Conservation (phyloP, 768 basidiomycete genomes). For the Sporobolomyces phaffii region DNA sequence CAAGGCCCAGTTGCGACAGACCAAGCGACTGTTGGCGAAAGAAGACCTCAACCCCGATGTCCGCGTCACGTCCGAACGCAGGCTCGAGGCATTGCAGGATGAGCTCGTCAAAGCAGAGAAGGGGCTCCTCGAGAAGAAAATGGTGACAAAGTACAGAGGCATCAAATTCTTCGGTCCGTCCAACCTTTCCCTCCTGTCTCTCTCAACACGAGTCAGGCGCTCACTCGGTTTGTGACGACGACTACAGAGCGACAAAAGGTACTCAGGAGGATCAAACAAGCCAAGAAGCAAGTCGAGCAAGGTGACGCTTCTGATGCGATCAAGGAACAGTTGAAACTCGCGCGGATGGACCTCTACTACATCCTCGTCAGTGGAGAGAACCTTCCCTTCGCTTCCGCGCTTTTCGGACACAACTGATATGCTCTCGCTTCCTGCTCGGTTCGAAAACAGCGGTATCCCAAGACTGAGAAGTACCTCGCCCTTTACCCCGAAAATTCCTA, state of each 20-base stretch:
- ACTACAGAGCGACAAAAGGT: constrained; percentile 77
- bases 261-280: constrained; percentile 64
- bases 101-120: constrained; percentile 64
- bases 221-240: too few relatives aligned
- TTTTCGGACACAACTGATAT: too few relatives aligned
- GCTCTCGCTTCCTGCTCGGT: too few relatives aligned
- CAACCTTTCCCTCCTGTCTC: constrained; percentile 35
- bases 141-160: constrained; percentile 76
- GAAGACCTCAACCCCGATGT: constrained; percentile 79
- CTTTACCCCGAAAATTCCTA: constrained; percentile 58
- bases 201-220: too few relatives aligned
- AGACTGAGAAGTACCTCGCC: constrained; percentile 78
- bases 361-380: constrained; percentile 43
- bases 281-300: constrained; percentile 54
- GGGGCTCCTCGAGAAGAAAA: constrained; percentile 62
- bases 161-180: constrained; percentile 83
- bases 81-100: constrained; percentile 65
- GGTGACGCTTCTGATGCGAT: background rate
- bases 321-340: constrained; percentile 53
- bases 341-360: constrained; percentile 87
- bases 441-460: constrained; percentile 84
- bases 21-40: constrained; percentile 72
- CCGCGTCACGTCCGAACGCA: constrained; percentile 70
- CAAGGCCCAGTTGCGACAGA: constrained; percentile 76
- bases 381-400: background rate